Conservation (phyloP, 176 grass and related monocot genomes). For the Musa schizocarpa region DNA sequence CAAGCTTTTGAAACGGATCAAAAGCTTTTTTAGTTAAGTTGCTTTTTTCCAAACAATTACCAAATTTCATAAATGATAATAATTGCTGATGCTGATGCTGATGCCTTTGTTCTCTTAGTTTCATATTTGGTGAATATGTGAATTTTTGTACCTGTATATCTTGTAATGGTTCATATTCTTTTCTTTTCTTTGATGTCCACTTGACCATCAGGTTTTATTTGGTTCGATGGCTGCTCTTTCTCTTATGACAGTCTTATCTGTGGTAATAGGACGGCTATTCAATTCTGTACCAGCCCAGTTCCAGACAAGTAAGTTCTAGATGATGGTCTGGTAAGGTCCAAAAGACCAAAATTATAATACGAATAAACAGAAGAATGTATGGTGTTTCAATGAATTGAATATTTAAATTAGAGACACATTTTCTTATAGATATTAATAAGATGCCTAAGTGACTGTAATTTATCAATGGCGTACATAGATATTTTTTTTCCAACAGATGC, state of each 20-base stretch:
- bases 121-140: not conserved
- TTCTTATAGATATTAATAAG: too few species aligned
- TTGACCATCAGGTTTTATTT: conserved; percentile 57
- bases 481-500: not conserved
- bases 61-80: not conserved
- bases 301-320: conserved; percentile 70
- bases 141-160: not conserved
- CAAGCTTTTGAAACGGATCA: not conserved
- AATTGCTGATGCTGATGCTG: not conserved
- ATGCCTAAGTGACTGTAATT: not conserved
- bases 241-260: conserved; percentile 82
- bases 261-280: conserved; percentile 77
- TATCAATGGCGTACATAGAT: not conserved
- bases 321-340: not conserved
- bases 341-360: not conserved
- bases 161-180: not conserved
- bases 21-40: not conserved
- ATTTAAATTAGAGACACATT: too few species aligned
- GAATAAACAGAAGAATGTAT: not conserved
- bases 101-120: not conserved
- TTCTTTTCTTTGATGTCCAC: conserved; percentile 11
- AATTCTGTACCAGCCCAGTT: conserved; percentile 84
- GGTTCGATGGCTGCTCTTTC: conserved; percentile 85
- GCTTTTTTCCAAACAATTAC: not conserved
- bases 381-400: not conserved